A percentile compares a stretch with the other conserved stretches of the same genome.
Conservation (phyloP, 768 basidiomycete species). For the Leucocoprinus sp. region DNA sequence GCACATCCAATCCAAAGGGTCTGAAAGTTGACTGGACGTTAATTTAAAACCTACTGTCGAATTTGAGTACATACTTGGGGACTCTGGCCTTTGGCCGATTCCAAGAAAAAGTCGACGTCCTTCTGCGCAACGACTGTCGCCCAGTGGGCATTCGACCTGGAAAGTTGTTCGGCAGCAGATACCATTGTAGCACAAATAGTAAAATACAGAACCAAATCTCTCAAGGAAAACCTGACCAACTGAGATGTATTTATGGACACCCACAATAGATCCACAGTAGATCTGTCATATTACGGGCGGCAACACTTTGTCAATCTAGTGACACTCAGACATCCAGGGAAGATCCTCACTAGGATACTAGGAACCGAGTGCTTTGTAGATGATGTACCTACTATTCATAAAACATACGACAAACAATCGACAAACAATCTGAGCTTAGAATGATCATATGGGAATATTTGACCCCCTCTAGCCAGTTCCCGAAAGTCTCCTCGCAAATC, state of each 20-base stretch:
- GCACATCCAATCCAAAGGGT: slow-evolving; percentile 77
- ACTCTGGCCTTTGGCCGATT: slow-evolving; percentile 53
- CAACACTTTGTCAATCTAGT: too few species aligned
- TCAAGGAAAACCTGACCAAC: too few species aligned
- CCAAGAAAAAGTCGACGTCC: slow-evolving; percentile 58
- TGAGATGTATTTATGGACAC: too few species aligned
- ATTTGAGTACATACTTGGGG: slow-evolving; percentile 52
- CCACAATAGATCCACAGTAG: too few species aligned
- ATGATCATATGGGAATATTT: slow-evolving; percentile 8
- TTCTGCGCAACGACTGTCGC: slow-evolving; percentile 44
- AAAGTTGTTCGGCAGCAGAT: slow-evolving; percentile 21
- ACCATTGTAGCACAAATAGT: neutral
- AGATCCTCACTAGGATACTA: too few species aligned
- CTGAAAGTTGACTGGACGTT: slow-evolving; percentile 25
- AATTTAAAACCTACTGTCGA: slow-evolving; percentile 2
- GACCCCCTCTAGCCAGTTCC: slow-evolving; percentile 2
- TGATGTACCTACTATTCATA: too few species aligned
- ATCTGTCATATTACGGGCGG: too few species aligned
- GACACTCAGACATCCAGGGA: too few species aligned
- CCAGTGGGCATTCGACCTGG: slow-evolving; percentile 60
- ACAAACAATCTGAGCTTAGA: slow-evolving; percentile 2
- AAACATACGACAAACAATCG: slow-evolving; percentile 2
- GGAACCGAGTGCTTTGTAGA: too few species aligned
- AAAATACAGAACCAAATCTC: too few species aligned
- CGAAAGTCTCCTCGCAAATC: slow-evolving; percentile 18